Percentiles rank a stretch among this genome's conserved stretches.
Evolutionary conservation across 768 basidiomycete genomes (phyloP).

Genomic region (Phylloporus rhodoxanthus): DNA sequence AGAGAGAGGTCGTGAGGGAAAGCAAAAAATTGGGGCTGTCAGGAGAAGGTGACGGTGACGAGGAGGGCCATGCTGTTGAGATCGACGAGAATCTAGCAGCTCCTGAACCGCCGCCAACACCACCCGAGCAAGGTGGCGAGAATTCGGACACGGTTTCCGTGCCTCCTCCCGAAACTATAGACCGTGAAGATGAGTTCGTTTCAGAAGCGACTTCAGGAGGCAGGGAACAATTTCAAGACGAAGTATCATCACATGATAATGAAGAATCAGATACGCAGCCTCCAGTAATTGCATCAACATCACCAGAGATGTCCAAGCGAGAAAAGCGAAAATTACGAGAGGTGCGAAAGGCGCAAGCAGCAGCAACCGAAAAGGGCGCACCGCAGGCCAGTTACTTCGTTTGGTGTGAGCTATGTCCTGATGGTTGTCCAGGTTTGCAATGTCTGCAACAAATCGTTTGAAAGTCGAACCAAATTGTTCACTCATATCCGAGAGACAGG

Average conservation of each 20-base stretch:
- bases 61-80: conserved; percentile 9
- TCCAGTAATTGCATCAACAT: conserved; percentile 1
- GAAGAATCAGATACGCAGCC: neutral
- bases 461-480: conserved; percentile 71
- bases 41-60: conserved; percentile 29
- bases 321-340: conserved; percentile 78
- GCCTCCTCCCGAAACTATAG: neutral
- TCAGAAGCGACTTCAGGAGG: conserved; percentile 8
- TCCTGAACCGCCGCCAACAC: conserved; percentile 14
- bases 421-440: conserved; percentile 47
- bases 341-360: conserved; percentile 50
- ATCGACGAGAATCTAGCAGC: conserved; percentile 1
- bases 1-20: conserved; percentile 71
- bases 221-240: conserved; percentile 2
- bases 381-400: conserved; percentile 7
- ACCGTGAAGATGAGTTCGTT: conserved; percentile 3
- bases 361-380: neutral
- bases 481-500: conserved; percentile 63
- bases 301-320: conserved; percentile 55
- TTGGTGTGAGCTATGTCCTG: conserved; percentile 6
- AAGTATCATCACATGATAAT: conserved; percentile 1
- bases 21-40: conserved; percentile 57
- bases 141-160: neutral
- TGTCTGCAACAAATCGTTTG: conserved; percentile 57
- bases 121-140: conserved; percentile 3